Base-by-base conservation (phyloP, 2,329 filamentous ascomycete species). In the Albifimbria verrucaria region DNA sequence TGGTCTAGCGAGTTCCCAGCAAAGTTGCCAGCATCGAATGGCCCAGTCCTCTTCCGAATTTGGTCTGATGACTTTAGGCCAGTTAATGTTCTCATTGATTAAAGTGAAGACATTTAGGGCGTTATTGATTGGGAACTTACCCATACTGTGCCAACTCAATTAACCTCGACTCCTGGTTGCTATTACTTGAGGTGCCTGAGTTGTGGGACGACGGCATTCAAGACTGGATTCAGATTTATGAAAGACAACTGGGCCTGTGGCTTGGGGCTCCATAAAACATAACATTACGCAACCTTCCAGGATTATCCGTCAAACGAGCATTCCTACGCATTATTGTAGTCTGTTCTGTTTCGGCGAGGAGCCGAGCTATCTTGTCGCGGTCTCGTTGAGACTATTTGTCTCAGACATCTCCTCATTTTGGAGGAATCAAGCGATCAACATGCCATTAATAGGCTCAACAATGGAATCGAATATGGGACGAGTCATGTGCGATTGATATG, bases 51-150 rank as follows among this genome's bases (percentile, higher is more conserved):
- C 4, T 65, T 63, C 42, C 57, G 59, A 7, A 57, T 74, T 15
- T 73, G 62, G 59, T 57, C 57, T 17, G 70, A 75, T 39, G 68
- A 74, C 49, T 60, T 74, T 7, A 56, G 64, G 1, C 53, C 69
- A 1, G 57, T 45, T 1, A 72, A 70, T 48, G 56, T 72, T 5
- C 62, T 75, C 2, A 9, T 74, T 0, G 54, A 66, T 17, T 55
- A 64, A 1, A 22, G 55, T 2, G 53, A 65, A 5, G n/a, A 60
- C 0, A 53, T 75, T 1, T 57, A 65, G 7, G 68, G 61, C 3
- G 63, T 70, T 1, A 70, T 77, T 17, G 72, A 75, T 54, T 77
- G 71, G 71, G 74, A 77, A 58, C 72, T 71, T 51, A 53, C 68
- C 1, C 72, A 72, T 20, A 60, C 51, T 9, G 68, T 59, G 0